phyloP scores from a whole-genome alignment of 23 red algal species.

The Agarophyton chilense region DNA sequence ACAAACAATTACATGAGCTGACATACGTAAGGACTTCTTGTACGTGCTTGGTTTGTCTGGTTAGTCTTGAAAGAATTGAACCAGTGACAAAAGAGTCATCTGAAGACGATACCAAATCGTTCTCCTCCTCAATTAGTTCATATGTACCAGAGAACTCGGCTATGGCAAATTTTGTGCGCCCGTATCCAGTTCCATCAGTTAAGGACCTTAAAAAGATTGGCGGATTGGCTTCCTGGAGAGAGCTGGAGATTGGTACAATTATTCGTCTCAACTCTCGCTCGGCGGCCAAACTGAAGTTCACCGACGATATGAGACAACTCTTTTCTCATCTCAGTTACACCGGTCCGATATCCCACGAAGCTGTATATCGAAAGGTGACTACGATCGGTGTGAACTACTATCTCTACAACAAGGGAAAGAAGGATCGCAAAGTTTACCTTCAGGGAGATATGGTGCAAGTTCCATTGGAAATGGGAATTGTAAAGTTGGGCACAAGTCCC shows the following conservation, averaged over 20 bases:
- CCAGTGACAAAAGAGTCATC: neutral
- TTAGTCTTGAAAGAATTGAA: constrained; percentile 16
- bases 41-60: constrained; percentile 47
- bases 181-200: constrained; percentile 33
- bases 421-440: constrained; percentile 57
- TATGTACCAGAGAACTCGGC: constrained; percentile 50
- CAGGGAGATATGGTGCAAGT: constrained; percentile 67
- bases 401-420: constrained; percentile 72
- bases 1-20: constrained; percentile 62
- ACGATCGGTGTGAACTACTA: constrained; percentile 74
- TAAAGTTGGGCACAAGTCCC: constrained; percentile 57
- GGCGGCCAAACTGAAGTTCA: constrained; percentile 58
- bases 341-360: constrained; percentile 55
- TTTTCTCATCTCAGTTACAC: constrained; percentile 61
- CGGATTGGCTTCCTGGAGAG: constrained; percentile 26
- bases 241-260: constrained; percentile 64
- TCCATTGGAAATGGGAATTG: constrained; percentile 64
- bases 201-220: constrained; percentile 49
- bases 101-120: constrained; percentile 35
- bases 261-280: constrained; percentile 48
- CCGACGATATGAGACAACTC: constrained; percentile 60
- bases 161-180: constrained; percentile 66
- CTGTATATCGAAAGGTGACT: constrained; percentile 68
- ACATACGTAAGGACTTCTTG: constrained; percentile 61
- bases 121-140: constrained; percentile 23